phyloP scores from a whole-genome alignment of 2,329 filamentous ascomycete species.

The Ophiostoma triangulosporum region DNA sequence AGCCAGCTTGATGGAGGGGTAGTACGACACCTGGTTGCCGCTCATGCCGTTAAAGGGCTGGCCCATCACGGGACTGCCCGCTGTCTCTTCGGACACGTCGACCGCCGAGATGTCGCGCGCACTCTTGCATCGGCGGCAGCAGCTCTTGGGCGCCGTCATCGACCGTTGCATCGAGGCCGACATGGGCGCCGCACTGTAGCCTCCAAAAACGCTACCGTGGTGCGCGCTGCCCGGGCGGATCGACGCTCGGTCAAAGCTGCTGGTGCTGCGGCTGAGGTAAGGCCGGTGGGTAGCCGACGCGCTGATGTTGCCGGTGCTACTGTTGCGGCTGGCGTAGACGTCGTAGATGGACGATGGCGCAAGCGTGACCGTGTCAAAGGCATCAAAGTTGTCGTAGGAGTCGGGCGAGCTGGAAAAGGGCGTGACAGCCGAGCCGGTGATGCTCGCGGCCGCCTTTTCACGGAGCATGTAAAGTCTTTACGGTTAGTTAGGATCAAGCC shows the following conservation, averaged over 20 bases:
- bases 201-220: not conserved
- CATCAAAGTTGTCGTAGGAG: constrained; percentile 6
- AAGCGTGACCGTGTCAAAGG: constrained; percentile 5
- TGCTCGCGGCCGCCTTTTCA: constrained; percentile 14
- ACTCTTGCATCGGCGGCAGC: constrained; percentile 5
- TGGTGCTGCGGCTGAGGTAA: constrained; percentile 4
- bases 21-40: constrained; percentile 6
- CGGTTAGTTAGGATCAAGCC: too few relatives aligned
- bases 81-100: not conserved
- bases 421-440: constrained; percentile 10
- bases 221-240: not conserved
- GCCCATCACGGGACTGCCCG: not conserved
- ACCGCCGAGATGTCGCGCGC: not conserved
- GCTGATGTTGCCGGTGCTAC: not conserved
- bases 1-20: constrained; percentile 9
- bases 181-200: not conserved
- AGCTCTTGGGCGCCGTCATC: constrained; percentile 2
- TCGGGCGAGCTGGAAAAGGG: not conserved
- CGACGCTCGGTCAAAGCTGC: constrained; percentile 3
- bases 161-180: not conserved
- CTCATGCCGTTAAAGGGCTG: not conserved
- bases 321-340: constrained; percentile 1
- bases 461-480: constrained; percentile 10
- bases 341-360: constrained; percentile 8
- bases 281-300: not conserved